Conservation (phyloP, 139 green algal species). For the Coelastrella sp. region DNA sequence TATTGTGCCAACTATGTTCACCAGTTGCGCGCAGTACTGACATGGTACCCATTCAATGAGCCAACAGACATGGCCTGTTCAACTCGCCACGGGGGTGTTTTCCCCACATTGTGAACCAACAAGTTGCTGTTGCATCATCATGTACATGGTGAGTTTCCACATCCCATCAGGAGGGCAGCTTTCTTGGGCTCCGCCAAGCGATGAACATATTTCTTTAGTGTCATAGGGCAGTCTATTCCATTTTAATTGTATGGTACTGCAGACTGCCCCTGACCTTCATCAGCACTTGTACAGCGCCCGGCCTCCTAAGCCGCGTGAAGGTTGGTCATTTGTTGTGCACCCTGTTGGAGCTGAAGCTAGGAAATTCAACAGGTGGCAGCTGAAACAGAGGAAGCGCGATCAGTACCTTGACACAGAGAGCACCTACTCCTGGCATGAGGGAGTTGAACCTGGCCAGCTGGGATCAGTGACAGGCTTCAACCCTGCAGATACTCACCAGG, state of each 20-base stretch:
- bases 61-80: no score
- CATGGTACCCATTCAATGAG: no score
- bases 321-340: slow-evolving; percentile 44
- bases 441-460: not conserved
- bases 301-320: slow-evolving; percentile 17
- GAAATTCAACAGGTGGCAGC: not conserved
- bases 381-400: not conserved
- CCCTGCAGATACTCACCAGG: not conserved
- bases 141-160: no score
- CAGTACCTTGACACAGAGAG: slow-evolving; percentile 17
- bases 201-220: no score
- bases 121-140: no score
- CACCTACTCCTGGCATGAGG: not conserved
- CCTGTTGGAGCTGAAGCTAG: slow-evolving; percentile 19
- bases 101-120: no score
- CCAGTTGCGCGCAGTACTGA: no score
- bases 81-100: no score
- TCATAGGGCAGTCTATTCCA: no score
- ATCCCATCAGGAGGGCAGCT: no score
- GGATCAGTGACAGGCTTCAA: not conserved
- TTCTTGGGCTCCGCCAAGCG: no score
- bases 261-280: slow-evolving; percentile 27
- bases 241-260: not conserved
- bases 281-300: not conserved
- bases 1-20: no score